phyloP scores from a whole-genome alignment of 495 filamentous ascomycete species.

The Evernia prunastri region DNA sequence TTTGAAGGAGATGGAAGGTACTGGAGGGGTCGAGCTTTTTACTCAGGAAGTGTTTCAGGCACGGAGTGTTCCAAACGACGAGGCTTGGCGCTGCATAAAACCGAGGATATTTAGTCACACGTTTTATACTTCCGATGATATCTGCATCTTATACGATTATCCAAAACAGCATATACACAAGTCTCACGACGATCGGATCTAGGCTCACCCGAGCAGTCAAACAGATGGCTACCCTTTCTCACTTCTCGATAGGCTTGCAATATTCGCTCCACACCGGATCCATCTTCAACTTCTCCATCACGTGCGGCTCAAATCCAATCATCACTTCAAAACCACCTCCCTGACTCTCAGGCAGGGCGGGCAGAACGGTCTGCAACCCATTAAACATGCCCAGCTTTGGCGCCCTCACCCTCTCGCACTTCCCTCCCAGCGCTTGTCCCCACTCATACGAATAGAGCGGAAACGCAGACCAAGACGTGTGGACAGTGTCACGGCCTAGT shows the following conservation, averaged over 20 bases:
- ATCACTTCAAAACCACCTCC: constrained; percentile 3
- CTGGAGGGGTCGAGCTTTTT: background rate
- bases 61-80: background rate
- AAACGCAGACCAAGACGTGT: constrained; percentile 3
- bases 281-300: constrained; percentile 1
- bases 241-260: background rate
- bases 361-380: background rate
- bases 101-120: background rate
- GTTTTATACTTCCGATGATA: background rate
- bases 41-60: background rate
- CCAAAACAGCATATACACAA: background rate
- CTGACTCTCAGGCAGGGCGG: constrained; percentile 1
- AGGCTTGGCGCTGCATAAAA: background rate
- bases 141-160: background rate
- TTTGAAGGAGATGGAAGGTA: background rate
- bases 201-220: background rate
- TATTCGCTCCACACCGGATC: background rate
- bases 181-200: background rate
- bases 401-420: background rate
- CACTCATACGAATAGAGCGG: background rate
- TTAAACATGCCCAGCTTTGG: background rate
- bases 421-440: constrained; percentile 1
- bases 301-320: background rate
- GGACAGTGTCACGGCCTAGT: background rate
- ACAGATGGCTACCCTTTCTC: background rate